Evolutionary conservation across 768 basidiomycete genomes (phyloP).

Genomic region (Xerocomellus intermedius): DNA sequence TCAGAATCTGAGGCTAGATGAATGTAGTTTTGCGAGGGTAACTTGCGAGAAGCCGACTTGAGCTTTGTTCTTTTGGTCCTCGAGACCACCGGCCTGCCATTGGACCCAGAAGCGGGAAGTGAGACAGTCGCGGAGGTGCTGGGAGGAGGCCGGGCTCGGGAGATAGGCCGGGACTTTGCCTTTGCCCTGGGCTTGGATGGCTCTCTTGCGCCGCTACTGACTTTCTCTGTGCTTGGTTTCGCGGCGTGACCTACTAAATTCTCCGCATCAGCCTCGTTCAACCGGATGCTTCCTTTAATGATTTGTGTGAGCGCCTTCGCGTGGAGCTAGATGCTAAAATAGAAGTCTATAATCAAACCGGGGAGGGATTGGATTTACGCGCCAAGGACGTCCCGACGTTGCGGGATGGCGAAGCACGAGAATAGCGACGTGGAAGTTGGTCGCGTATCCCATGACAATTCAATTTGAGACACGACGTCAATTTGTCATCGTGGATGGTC

Average conservation of each 20-base stretch:
- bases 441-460: conserved; percentile 50
- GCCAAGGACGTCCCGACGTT: conserved; percentile 8
- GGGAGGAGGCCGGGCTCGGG: background rate
- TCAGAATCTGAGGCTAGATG: conserved; percentile 24
- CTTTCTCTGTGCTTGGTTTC: conserved; percentile 12
- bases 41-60: conserved; percentile 18
- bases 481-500: conserved; percentile 60
- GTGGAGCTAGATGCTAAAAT: conserved; percentile 3
- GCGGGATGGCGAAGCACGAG: conserved; percentile 3
- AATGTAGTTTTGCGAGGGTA: conserved; percentile 20
- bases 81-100: background rate
- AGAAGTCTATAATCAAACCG: conserved; percentile 19
- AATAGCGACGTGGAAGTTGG: conserved; percentile 9
- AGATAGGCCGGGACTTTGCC: conserved; percentile 14
- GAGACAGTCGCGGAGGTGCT: conserved; percentile 6
- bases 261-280: conserved; percentile 16
- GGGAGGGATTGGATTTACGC: conserved; percentile 26
- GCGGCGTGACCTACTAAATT: conserved; percentile 1
- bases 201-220: background rate
- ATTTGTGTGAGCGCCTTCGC: conserved; percentile 25
- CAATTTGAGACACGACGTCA: conserved; percentile 54
- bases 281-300: conserved; percentile 18
- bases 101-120: background rate
- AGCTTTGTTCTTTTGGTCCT: conserved; percentile 1
- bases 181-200: conserved; percentile 12